Percentiles rank a stretch among this genome's conserved stretches.
Evolutionary conservation across 225 moss, liverwort and hornwort genomes (phyloP).

Genomic region (Polytrichum formosum): DNA sequence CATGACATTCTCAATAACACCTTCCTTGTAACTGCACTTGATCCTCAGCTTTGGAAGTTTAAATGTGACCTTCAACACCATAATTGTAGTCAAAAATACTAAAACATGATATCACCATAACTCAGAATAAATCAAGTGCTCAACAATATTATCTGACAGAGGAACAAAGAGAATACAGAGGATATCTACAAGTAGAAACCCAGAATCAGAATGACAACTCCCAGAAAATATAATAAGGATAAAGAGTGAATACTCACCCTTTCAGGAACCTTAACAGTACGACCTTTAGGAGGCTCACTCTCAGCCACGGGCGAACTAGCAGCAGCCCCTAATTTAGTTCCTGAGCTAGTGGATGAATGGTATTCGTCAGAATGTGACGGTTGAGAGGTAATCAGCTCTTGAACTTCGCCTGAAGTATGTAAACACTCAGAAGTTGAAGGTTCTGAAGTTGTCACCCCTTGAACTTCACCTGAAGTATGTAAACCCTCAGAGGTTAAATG

Average conservation of each 20-base stretch:
- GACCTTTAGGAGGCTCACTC: constrained; percentile 23
- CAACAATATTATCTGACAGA: too few relatives aligned
- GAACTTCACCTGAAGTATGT: constrained; percentile 23
- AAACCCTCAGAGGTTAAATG: constrained; percentile 13
- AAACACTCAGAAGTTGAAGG: constrained; percentile 14
- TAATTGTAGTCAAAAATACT: constrained; percentile 6
- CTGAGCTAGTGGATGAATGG: constrained; percentile 12
- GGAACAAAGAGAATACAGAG: too few relatives aligned
- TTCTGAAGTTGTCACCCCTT: constrained; percentile 18
- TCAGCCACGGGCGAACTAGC: constrained; percentile 13
- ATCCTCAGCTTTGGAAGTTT: constrained; percentile 57
- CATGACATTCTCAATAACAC: constrained; percentile 68
- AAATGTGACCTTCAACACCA: constrained; percentile 58
- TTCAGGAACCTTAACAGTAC: constrained; percentile 54
- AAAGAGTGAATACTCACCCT: constrained; percentile 18
- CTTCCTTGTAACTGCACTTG: constrained; percentile 69
- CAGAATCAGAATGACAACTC: too few relatives aligned
- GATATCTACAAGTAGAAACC: too few relatives aligned
- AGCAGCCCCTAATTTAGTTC: constrained; percentile 19
- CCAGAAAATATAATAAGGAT: too few relatives aligned
- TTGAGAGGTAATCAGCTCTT: constrained; percentile 11
- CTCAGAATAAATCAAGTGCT: constrained; percentile 13
- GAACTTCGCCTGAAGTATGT: constrained; percentile 16
- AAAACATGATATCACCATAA: constrained; percentile 14
- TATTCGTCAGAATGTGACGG: too few relatives aligned